These are phyloP conservation scores for Forsythia viridissima DNA, from an alignment of 257 asterid genomes.

Conservation along the genomic window DNA sequence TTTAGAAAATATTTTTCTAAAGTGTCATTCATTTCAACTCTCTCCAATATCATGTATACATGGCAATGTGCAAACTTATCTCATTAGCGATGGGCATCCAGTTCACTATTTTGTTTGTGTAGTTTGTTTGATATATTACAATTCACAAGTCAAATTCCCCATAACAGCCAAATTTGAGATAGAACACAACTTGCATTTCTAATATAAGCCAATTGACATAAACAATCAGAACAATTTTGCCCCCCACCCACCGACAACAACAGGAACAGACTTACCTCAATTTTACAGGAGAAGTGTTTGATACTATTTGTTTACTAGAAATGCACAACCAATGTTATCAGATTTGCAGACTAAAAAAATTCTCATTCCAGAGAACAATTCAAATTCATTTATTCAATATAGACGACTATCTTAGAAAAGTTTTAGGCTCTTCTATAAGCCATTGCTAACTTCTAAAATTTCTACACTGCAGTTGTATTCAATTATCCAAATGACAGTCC, in stretches of 20 bases:
- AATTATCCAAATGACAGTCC: no score
- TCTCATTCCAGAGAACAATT: not conserved
- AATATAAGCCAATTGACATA: not conserved
- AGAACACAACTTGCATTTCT: not conserved
- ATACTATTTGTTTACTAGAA: not conserved
- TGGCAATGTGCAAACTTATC: slow-evolving; percentile 4
- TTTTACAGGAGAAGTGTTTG: not conserved
- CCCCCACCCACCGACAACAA: not conserved
- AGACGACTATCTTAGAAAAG: not conserved
- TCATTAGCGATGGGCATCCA: not conserved
- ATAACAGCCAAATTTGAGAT: not conserved
- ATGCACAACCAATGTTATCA: not conserved
- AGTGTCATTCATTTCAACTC: not conserved
- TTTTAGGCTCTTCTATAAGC: not conserved
- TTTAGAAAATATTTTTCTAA: not conserved
- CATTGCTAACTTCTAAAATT: not conserved
- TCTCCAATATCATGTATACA: not conserved
- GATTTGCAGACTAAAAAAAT: not conserved
- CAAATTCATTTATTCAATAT: not conserved
- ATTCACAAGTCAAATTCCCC: not conserved
- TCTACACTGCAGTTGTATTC: not conserved
- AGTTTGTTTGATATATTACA: not conserved
- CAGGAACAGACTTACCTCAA: not conserved
- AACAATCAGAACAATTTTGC: not conserved
- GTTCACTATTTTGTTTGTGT: slow-evolving; percentile 3